Conservation (phyloP, 129 eudicot species). For the Helichrysum umbraculigerum region DNA sequence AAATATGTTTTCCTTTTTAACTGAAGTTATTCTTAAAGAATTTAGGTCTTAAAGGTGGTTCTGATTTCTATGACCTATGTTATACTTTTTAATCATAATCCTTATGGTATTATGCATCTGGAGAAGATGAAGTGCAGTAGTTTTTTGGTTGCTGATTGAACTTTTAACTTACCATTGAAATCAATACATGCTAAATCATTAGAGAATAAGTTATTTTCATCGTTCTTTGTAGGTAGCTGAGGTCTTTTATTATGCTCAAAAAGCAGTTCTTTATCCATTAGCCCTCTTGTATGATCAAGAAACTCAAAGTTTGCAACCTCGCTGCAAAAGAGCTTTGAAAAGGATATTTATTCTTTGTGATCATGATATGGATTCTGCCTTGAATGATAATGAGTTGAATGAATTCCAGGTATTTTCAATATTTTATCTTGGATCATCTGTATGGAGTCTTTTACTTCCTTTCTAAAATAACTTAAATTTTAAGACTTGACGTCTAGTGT, state of each 20-base stretch:
- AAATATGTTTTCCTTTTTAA: too few relatives aligned
- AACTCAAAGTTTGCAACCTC: slow-evolving; percentile 76
- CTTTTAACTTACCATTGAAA: slow-evolving; percentile 20
- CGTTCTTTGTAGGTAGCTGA: slow-evolving; percentile 68
- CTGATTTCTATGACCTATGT: neutral
- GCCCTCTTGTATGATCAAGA: slow-evolving; percentile 96
- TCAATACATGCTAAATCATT: slow-evolving; percentile 16
- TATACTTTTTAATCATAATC: neutral
- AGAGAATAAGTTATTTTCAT: slow-evolving; percentile 17
- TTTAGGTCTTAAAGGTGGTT: too few relatives aligned
- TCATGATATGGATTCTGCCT: slow-evolving; percentile 81
- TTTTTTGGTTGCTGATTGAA: slow-evolving; percentile 27
- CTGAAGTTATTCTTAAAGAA: too few relatives aligned
- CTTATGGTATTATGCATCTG: slow-evolving; percentile 23
- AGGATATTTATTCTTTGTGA: slow-evolving; percentile 85
- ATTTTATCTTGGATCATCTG: neutral
- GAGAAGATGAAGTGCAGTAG: slow-evolving; percentile 21
- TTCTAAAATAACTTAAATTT: neutral
- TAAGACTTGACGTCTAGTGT: too few relatives aligned
- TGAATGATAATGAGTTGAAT: slow-evolving; percentile 85
- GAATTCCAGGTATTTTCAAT: slow-evolving; percentile 69
- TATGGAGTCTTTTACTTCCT: neutral
- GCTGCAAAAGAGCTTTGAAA: slow-evolving; percentile 85
- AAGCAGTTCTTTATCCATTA: slow-evolving; percentile 95
- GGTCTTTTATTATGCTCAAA: slow-evolving; percentile 94